Base-by-base conservation (phyloP, 1,284 basidiomycete species). In the Ustilago crameri region DNA sequence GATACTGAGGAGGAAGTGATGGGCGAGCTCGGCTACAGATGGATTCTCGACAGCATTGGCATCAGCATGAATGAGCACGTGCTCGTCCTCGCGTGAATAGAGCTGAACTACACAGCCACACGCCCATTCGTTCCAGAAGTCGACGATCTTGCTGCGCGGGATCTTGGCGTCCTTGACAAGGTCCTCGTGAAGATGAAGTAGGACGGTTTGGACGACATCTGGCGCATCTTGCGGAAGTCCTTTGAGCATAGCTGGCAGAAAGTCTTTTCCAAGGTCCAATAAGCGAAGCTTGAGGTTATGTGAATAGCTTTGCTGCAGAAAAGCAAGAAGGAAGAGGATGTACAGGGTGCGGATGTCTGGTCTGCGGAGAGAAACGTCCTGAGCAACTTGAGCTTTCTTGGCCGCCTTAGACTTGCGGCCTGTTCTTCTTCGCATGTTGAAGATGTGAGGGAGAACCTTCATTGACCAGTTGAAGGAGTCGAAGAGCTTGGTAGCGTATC, bases 1-100 rank as follows among this genome's bases (percentile, higher is more conserved):
- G n/a, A 93, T 88, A 9, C 91, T 91, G 42, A 95, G 87, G 5
- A 97, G 85, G 81, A 96, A 96, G 76, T 94, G 92, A 68, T 93
- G 91, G 0, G 88, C 90, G 7, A 96, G 86, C 64, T 95, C 91
- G 0, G 92, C 92, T 0, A 92, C 75, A 10, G 68, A 68, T 12
- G 66, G 69, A 65, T 49, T 72, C 42, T 38, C 61, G 26, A 52
- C 55, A 5, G 47, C 35, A 3, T 52, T 49, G 22, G 61, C 41
- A 26, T 65, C 64, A 14, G 60, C 51, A 17, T 66, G 58, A 22
- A 69, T 56, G n/a, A 62, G 51, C 23, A 80, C 56, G 9, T 63
- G 55, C 43, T 80, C 76, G 2, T 70, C 41, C 30, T 79, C 74
- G 23, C 80, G 66, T 30, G 66, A 47, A 43, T 81, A 81, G 24